A percentile compares a stretch with the other conserved stretches of the same genome.
phyloP scores from a whole-genome alignment of 2,329 filamentous ascomycete species.

The Epichloe sibirici region DNA sequence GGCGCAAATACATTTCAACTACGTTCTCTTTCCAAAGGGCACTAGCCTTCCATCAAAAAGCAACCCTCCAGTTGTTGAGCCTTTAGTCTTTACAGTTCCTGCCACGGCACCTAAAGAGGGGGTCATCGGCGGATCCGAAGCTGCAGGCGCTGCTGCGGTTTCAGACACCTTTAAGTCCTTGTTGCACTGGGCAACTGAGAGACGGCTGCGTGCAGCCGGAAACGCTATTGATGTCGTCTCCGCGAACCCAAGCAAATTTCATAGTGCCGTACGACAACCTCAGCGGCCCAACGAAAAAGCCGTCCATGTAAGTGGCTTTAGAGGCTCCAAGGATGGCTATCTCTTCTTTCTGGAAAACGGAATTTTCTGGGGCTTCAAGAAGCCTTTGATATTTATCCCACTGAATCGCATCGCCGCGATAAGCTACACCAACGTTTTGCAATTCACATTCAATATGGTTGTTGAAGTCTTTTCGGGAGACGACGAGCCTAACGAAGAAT shows the following conservation, averaged over 20 bases:
- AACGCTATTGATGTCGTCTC: conserved; percentile 37
- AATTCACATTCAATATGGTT: conserved; percentile 56
- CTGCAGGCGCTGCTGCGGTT: conserved; percentile 36
- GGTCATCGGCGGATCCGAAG: conserved; percentile 38
- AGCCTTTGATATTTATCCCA: conserved; percentile 53
- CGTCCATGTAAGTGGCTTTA: conserved; percentile 53
- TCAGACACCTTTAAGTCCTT: conserved; percentile 47
- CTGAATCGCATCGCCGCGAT: conserved; percentile 47
- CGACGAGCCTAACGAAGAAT: conserved; percentile 41
- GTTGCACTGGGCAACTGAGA: conserved; percentile 48
- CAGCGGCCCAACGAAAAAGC: conserved; percentile 50
- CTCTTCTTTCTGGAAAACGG: conserved; percentile 55
- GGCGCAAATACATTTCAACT: conserved; percentile 52
- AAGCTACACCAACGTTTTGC: conserved; percentile 56
- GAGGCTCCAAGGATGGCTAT: conserved; percentile 56
- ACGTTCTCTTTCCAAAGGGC: conserved; percentile 47
- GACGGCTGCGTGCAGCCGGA: conserved; percentile 36
- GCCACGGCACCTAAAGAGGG: conserved; percentile 48
- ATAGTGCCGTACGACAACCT: conserved; percentile 42
- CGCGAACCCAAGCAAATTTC: conserved; percentile 44
- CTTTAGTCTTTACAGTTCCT: conserved; percentile 52
- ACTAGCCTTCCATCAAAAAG: conserved; percentile 39
- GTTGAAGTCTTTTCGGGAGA: conserved; percentile 44
- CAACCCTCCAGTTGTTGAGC: conserved; percentile 34
- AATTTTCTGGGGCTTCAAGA: conserved; percentile 60